These are phyloP conservation scores for Peronosclerospora sorghi DNA, from an alignment of 352 stramenopile genomes.

Conservation along the genomic window DNA sequence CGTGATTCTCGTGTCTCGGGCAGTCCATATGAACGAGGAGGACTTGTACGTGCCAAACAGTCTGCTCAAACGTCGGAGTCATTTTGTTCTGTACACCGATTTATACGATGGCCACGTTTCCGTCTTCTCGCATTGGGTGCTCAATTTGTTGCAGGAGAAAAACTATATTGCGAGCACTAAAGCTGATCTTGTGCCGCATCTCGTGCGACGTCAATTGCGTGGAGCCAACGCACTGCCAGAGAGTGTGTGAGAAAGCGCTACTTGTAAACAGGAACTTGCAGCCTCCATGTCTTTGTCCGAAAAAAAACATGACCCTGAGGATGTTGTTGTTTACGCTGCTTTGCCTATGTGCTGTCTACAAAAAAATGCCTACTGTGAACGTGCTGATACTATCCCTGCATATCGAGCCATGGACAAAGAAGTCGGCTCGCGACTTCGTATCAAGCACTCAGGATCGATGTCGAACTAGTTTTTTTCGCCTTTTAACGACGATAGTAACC, in stretches of 20 bases:
- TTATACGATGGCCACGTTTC: constrained; percentile 78
- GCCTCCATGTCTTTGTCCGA: constrained; percentile 50
- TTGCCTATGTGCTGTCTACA: too few species aligned
- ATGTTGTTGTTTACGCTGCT: too few species aligned
- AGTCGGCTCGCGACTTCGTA: too few species aligned
- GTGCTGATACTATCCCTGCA: too few species aligned
- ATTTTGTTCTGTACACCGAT: constrained; percentile 68
- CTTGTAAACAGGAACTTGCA: too few species aligned
- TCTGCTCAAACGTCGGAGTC: constrained; percentile 56
- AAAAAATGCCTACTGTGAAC: too few species aligned
- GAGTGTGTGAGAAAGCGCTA: constrained; percentile 43
- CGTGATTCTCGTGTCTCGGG: too few species aligned
- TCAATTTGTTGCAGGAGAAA: too few species aligned
- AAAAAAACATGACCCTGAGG: constrained; percentile 39
- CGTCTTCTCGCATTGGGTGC: constrained; percentile 80
- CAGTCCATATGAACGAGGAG: constrained; percentile 80
- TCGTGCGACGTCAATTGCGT: constrained; percentile 72
- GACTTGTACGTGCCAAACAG: constrained; percentile 70
- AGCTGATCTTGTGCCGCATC: constrained; percentile 62
- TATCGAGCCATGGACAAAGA: too few species aligned
- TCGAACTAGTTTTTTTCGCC: too few species aligned
- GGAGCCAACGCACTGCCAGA: constrained; percentile 42
- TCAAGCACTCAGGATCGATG: too few species aligned
- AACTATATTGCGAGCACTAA: constrained; percentile 82
- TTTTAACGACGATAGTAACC: too few species aligned